Evolutionary conservation across 352 stramenopile species (phyloP).

Genomic region (Phytophthora capsici): DNA sequence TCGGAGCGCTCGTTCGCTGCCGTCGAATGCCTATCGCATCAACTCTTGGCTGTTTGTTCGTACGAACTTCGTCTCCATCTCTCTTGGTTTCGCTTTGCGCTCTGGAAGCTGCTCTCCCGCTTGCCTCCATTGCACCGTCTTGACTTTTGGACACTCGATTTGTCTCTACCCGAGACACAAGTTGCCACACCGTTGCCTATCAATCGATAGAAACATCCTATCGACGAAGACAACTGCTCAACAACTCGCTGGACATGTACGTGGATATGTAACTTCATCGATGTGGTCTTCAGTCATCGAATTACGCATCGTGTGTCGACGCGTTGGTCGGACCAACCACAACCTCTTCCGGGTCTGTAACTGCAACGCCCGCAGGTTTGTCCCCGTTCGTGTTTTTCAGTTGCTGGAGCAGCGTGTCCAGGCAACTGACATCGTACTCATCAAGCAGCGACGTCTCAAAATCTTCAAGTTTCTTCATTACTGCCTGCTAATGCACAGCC

Average conservation of each 20-base stretch:
- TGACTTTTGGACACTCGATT: slow-evolving; percentile 38
- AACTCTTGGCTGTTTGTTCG: slow-evolving; percentile 45
- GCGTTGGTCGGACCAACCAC: slow-evolving; percentile 54
- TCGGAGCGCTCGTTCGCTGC: slow-evolving; percentile 45
- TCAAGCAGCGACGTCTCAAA: slow-evolving; percentile 88
- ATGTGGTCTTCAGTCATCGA: background rate
- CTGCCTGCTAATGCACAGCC: slow-evolving; percentile 64
- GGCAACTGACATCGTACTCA: slow-evolving; percentile 85
- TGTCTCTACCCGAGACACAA: slow-evolving; percentile 36
- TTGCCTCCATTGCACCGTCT: slow-evolving; percentile 7
- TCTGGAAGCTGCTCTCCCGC: slow-evolving; percentile 9
- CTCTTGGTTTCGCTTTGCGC: slow-evolving; percentile 24
- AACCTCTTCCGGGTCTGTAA: slow-evolving; percentile 70
- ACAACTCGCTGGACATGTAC: slow-evolving; percentile 42
- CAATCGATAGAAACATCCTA: slow-evolving; percentile 23
- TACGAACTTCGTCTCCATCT: slow-evolving; percentile 43
- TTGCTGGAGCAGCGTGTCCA: slow-evolving; percentile 86
- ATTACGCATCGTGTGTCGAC: slow-evolving; percentile 45
- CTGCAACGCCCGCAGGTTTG: slow-evolving; percentile 45
- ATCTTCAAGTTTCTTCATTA: slow-evolving; percentile 90
- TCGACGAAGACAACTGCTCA: slow-evolving; percentile 12
- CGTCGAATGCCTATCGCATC: slow-evolving; percentile 48
- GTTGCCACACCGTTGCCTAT: slow-evolving; percentile 15
- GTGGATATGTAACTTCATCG: slow-evolving; percentile 39
- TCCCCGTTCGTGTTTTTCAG: slow-evolving; percentile 62